Percentiles rank a stretch among this genome's conserved stretches.
Conservation (phyloP, 352 stramenopile species). For the Pythium apleroticum region DNA sequence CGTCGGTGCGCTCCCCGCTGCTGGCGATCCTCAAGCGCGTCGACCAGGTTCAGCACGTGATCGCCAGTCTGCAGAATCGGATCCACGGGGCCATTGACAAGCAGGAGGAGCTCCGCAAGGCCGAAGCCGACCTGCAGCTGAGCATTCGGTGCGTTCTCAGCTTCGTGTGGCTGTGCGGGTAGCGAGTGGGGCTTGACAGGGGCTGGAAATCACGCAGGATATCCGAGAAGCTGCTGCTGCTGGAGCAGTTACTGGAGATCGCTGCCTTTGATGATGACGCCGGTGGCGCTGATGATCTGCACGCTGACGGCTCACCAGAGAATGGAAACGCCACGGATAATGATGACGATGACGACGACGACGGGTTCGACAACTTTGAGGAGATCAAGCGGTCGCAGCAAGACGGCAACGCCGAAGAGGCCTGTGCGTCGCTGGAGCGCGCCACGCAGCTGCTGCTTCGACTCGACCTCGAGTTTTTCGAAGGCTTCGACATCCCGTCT, state of each 20-base stretch:
- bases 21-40: constrained; percentile 78
- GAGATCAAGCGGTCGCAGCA: constrained; percentile 38
- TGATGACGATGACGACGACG: constrained; percentile 45
- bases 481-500: constrained; percentile 59
- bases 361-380: constrained; percentile 78
- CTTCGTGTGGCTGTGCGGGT: not conserved
- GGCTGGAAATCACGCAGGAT: constrained; percentile 36
- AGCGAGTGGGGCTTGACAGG: not conserved
- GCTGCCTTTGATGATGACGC: constrained; percentile 30
- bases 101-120: constrained; percentile 43
- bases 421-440: constrained; percentile 72
- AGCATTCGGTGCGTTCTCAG: constrained; percentile 43
- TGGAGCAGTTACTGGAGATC: constrained; percentile 81
- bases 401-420: constrained; percentile 44
- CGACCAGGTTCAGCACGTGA: constrained; percentile 58
- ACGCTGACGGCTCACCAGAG: not conserved
- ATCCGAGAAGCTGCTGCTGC: constrained; percentile 70
- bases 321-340: constrained; percentile 14
- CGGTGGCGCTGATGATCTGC: not conserved
- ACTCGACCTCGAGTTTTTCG: constrained; percentile 74
- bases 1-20: constrained; percentile 71
- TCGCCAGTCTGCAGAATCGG: constrained; percentile 56
- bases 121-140: constrained; percentile 51
- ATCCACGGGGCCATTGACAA: constrained; percentile 53
- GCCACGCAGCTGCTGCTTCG: constrained; percentile 73